Percentiles rank a stretch among this genome's conserved stretches.
phyloP scores from a whole-genome alignment of 2,329 filamentous ascomycete genomes.

The Talaromyces sp. region DNA sequence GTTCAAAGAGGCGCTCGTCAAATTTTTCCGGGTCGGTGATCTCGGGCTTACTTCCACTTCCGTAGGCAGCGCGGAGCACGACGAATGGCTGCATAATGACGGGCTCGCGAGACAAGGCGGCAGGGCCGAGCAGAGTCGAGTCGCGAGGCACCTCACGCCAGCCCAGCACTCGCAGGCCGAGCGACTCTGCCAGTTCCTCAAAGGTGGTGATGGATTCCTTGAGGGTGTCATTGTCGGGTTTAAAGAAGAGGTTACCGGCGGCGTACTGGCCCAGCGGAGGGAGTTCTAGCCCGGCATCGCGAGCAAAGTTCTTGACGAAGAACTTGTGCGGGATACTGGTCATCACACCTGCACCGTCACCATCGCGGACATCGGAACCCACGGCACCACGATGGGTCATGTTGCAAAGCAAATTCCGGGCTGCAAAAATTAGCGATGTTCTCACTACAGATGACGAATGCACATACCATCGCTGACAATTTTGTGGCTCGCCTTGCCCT shows the following conservation, averaged over 20 bases:
- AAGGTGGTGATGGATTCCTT: slow-evolving; percentile 88
- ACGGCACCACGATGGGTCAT: slow-evolving; percentile 99
- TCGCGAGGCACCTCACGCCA: slow-evolving; percentile 96
- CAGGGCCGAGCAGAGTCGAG: slow-evolving; percentile 85
- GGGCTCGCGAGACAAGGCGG: slow-evolving; percentile 88
- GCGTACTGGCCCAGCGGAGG: slow-evolving; percentile 91
- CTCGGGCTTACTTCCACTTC: slow-evolving; percentile 71
- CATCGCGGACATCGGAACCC: slow-evolving; percentile 94
- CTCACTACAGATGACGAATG: not conserved
- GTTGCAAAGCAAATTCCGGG: slow-evolving; percentile 93
- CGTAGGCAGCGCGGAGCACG: slow-evolving; percentile 79
- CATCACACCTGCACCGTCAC: slow-evolving; percentile 98
- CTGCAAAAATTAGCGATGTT: slow-evolving; percentile 38
- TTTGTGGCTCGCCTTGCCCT: slow-evolving; percentile 95
- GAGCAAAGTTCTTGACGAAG: slow-evolving; percentile 97
- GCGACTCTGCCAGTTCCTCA: slow-evolving; percentile 83
- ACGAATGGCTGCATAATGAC: slow-evolving; percentile 94
- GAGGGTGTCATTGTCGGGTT: slow-evolving; percentile 84
- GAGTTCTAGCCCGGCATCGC: slow-evolving; percentile 80
- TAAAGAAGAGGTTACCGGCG: slow-evolving; percentile 97
- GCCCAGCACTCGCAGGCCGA: slow-evolving; percentile 85
- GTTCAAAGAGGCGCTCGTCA: slow-evolving; percentile 81
- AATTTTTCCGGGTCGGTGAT: slow-evolving; percentile 72
- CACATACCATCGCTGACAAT: slow-evolving; percentile 93
- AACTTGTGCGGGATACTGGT: slow-evolving; percentile 98